Evolutionary conservation across 2,329 filamentous ascomycete genomes (phyloP).

Genomic region (Volutella citrinella): DNA sequence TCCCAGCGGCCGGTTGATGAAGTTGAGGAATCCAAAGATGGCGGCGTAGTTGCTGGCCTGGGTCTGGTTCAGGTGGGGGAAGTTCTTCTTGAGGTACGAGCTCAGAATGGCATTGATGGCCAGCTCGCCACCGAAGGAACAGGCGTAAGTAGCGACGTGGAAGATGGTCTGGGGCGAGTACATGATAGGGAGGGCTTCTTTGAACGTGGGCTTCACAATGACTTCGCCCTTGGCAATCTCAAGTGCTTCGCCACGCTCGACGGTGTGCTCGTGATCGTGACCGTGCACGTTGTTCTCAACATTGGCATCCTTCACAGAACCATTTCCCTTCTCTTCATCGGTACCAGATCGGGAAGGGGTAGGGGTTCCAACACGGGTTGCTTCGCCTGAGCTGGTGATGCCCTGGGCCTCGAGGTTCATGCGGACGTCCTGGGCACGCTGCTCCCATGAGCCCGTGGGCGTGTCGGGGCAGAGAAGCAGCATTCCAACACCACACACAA

Average conservation of each 20-base stretch:
- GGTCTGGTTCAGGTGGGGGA: conserved; percentile 55
- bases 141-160: conserved; percentile 56
- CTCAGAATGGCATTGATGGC: conserved; percentile 60
- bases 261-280: too few relatives aligned
- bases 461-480: conserved; percentile 76
- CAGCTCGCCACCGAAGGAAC: conserved; percentile 62
- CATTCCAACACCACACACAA: conserved; percentile 63
- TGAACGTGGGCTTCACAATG: conserved; percentile 54
- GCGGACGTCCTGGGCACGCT: conserved; percentile 59
- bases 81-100: conserved; percentile 58
- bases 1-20: conserved; percentile 64
- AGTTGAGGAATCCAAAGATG: conserved; percentile 74
- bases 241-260: conserved; percentile 50
- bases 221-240: conserved; percentile 52
- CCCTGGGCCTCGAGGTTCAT: conserved; percentile 49
- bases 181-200: conserved; percentile 43
- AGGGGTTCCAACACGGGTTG: conserved; percentile 49
- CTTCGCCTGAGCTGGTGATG: conserved; percentile 39
- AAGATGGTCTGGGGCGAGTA: conserved; percentile 54
- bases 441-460: conserved; percentile 77
- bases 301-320: conserved; percentile 33
- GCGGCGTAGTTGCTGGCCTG: conserved; percentile 60
- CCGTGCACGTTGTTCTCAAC: conserved; percentile 40
- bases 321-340: conserved; percentile 33
- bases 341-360: conserved; percentile 35